Percentiles rank a stretch among this genome's conserved stretches.
These are phyloP conservation scores for Dictyostelium citrinum DNA, from an alignment of 78 protist species.

Conservation along the genomic window DNA sequence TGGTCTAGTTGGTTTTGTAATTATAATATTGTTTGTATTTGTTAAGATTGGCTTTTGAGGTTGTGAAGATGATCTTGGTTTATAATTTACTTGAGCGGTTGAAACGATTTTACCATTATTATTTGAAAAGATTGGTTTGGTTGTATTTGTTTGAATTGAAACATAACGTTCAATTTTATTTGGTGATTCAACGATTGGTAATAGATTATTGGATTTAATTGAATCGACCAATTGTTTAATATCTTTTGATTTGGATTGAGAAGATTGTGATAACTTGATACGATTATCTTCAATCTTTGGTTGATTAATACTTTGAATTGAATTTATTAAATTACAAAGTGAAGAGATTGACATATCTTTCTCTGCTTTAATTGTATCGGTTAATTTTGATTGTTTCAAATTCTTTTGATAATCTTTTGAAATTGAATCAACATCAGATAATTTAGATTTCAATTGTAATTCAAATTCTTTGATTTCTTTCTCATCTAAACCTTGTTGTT, in stretches of 20 bases:
- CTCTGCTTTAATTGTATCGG: not conserved
- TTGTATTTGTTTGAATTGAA: constrained; percentile 29
- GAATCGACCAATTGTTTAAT: not conserved
- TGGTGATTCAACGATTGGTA: constrained; percentile 30
- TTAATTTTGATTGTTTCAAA: not conserved
- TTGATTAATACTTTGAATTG: not conserved
- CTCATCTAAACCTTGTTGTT: not conserved
- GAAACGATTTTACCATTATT: not conserved
- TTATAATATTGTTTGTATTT: not conserved
- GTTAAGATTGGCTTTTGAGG: not conserved
- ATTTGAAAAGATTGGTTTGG: not conserved
- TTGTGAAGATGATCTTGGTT: not conserved
- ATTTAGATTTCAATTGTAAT: not conserved
- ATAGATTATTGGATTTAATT: constrained; percentile 37
- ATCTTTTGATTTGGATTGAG: not conserved
- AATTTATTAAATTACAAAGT: not conserved
- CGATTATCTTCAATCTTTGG: not conserved
- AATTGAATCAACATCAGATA: not conserved
- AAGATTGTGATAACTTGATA: not conserved
- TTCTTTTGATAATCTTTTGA: not conserved
- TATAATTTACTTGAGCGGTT: not conserved
- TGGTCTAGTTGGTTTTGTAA: not conserved
- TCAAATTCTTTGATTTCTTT: not conserved
- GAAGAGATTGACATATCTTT: not conserved
- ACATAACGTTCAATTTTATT: constrained; percentile 29